Evolutionary conservation across 129 eudicot genomes (phyloP), one percentile per base, ranked within the genome.

Genomic region (Tanacetum coccineum): DNA sequence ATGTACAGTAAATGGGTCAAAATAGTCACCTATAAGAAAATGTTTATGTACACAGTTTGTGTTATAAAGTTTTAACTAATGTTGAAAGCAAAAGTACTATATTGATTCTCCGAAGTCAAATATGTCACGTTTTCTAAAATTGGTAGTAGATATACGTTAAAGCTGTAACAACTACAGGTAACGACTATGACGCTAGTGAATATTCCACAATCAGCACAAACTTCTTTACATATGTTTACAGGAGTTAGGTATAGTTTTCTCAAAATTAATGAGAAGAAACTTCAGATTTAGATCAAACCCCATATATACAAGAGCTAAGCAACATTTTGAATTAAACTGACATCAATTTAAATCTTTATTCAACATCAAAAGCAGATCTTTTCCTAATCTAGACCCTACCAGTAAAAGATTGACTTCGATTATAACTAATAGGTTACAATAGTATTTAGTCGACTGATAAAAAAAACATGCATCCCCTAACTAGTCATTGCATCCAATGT

Each of bases 251-350:
- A 47, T 21, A 39, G 48, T 39, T 58, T 67, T 66, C 56, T 3
- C 8, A 64, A 20, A 22, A 64, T 65, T 64, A 55, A 74, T 21
- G 19, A 26, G 26, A 72, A n/a, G 30, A 46, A 26, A 55, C 8
- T 54, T 55, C 11, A 64, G 56, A 55, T 70, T 54, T 44, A 64
- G 40, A 15, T 65, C 59, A 56, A 73, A 44, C 36, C 48, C 13
- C 1, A n/a, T 9, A 45, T 56, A 71, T 51, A 47, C 21, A 64
- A 65, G 40, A 66, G 10, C 54, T 57, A 39, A 58, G 52, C 52
- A 14, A 74, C 68, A 48, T 66, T 68, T 36, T 28, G 48, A 67
- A 75, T 75, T 56, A 59, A 75, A 15, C 17, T 75, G 74, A 66
- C 63, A 67, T 75, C 68, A 56, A 66, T 19, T 5, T 20, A 67